Evolutionary conservation across 192 early-diverging fungal genomes (phyloP), one percentile per base, ranked within the genome.

Genomic region (Haplosporangium gracile): DNA sequence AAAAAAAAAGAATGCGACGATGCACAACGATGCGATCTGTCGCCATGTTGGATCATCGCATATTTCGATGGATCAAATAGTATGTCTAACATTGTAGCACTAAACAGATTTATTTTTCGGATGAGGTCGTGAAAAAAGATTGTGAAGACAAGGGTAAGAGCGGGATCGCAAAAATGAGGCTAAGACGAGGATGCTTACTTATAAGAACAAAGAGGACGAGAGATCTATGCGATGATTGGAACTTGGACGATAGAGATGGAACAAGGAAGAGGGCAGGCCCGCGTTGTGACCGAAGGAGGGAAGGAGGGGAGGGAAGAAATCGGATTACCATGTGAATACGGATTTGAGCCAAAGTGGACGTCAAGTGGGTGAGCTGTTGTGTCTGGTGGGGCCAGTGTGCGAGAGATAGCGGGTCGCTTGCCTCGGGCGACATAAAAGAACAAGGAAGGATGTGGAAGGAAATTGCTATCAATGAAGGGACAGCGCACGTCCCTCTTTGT

Each of bases 261-360:
- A 45, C 43, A 26, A 57, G 24, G n/a, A 7, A 24, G n/a, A 65
- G 4, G 29, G 60, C n/a, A 65, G 26, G 60, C 29, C 49, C 49
- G 49, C 20, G 49, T 51, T 51, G 49, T 20, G 49, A 51, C 49
- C 18, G 26, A 65, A 32, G 29, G 60, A 34, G 24, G 24, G 55
- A 57, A 57, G 22, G 55, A n/a, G 55, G 22, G 22, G 22, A 32
- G 29, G 60, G 60, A 65, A 65, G 29, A 65, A 34, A 65, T 65
- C 60, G 60, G 60, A 65, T 65, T 32, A 16, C 29, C 60, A 65
- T 65, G 60, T 65, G 60, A 65, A 65, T 65, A 32, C 60, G 11
- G 26, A 29, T 29, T 60, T 60, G 57, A n/a, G 57, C 57, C 53
- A 20, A 57, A 57, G 24, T 57, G 53, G 3, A 53, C 36, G 36